Conservation (phyloP, 1,284 basidiomycete genomes). For the Sanguinoderma infundibulare region DNA sequence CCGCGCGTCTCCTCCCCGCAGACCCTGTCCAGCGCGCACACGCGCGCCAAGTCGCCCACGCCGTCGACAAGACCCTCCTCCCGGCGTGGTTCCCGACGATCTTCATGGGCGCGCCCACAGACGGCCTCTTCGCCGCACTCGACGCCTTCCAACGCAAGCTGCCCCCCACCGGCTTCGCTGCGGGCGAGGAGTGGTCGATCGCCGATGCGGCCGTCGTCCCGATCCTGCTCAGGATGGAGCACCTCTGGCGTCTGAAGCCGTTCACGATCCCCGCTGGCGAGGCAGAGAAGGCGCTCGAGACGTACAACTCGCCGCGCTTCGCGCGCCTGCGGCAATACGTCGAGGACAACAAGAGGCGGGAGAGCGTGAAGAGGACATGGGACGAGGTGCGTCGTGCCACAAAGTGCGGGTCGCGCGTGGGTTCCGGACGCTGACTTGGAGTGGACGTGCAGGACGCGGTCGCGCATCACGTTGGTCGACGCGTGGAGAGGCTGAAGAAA, state of each 20-base stretch:
- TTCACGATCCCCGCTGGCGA: background rate
- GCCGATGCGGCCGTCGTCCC: constrained; percentile 46
- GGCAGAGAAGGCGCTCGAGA: background rate
- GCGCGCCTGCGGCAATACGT: constrained; percentile 5
- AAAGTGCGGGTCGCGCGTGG: background rate
- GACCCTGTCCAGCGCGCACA: constrained; percentile 58
- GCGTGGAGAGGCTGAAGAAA: constrained; percentile 5
- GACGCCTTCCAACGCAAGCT: constrained; percentile 39
- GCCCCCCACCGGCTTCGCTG: constrained; percentile 33
- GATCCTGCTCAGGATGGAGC: background rate
- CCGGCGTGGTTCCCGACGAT: constrained; percentile 35
- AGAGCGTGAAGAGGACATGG: constrained; percentile 6
- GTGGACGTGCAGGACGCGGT: background rate
- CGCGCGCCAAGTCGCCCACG: constrained; percentile 61
- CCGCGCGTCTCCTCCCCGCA: constrained; percentile 49
- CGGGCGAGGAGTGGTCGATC: constrained; percentile 44
- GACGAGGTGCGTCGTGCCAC: constrained; percentile 11
- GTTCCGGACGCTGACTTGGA: background rate
- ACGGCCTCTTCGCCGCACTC: constrained; percentile 41
- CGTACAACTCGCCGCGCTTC: background rate
- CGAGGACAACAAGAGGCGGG: constrained; percentile 3
- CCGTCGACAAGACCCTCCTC: constrained; percentile 47
- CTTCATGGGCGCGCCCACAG: constrained; percentile 43
- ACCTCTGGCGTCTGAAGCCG: background rate
- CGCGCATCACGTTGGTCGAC: background rate